Evolutionary conservation across 2,329 filamentous ascomycete genomes (phyloP).

Genomic region (Fusarium lyarnte): DNA sequence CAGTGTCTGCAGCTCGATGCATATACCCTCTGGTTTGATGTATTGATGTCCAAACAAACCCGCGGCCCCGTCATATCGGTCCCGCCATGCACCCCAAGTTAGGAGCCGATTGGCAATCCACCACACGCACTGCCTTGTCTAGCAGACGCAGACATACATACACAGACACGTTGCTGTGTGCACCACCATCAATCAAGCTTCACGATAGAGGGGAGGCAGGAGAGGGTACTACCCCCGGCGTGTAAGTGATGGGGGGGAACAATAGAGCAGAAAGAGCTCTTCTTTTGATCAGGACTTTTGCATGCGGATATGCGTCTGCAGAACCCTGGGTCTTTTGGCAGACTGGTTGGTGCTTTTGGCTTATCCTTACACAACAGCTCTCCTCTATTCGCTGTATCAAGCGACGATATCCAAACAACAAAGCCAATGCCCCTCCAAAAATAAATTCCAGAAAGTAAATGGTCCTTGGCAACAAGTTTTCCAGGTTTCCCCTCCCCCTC

Average conservation of each 20-base stretch:
- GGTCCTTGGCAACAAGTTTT: slow-evolving; percentile 29
- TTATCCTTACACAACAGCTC: slow-evolving; percentile 35
- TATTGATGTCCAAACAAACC: slow-evolving; percentile 47
- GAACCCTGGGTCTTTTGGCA: slow-evolving; percentile 20
- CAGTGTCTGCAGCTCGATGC: slow-evolving; percentile 33
- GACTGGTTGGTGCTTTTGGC: slow-evolving; percentile 19
- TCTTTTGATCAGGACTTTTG: slow-evolving; percentile 23
- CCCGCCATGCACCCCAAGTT: slow-evolving; percentile 39
- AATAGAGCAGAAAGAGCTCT: slow-evolving; percentile 23
- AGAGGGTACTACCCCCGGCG: slow-evolving; percentile 28
- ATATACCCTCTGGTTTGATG: slow-evolving; percentile 40
- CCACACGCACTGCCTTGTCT: slow-evolving; percentile 35
- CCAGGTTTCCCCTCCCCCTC: slow-evolving; percentile 37
- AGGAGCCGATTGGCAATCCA: slow-evolving; percentile 43
- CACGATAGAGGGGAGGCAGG: slow-evolving; percentile 13
- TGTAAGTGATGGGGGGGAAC: slow-evolving; percentile 27
- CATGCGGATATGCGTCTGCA: slow-evolving; percentile 16
- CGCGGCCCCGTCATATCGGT: slow-evolving; percentile 42
- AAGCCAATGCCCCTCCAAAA: slow-evolving; percentile 23
- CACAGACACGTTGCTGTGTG: slow-evolving; percentile 37
- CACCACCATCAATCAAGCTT: slow-evolving; percentile 31
- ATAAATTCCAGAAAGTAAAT: slow-evolving; percentile 39
- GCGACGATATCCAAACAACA: slow-evolving; percentile 33
- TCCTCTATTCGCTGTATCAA: slow-evolving; percentile 35
- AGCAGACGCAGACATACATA: slow-evolving; percentile 1